These are phyloP conservation scores for Circinella minor DNA, from an alignment of 371 early-diverging fungal genomes.

Conservation along the genomic window DNA sequence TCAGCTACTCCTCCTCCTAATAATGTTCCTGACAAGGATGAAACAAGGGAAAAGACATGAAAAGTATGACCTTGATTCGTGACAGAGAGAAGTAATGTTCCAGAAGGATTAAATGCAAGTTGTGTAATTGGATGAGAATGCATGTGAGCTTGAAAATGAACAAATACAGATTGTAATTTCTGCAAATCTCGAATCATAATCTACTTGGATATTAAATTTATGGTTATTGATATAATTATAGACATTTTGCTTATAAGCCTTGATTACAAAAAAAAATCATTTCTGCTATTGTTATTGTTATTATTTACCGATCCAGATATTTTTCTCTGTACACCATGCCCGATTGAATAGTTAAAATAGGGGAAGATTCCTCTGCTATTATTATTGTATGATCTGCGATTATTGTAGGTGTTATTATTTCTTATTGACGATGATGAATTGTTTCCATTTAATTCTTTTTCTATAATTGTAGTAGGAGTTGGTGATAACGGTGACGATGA, in stretches of 20 bases:
- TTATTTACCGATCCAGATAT: no score
- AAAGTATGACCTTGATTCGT: constrained; percentile 78
- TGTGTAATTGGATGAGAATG: constrained; percentile 63
- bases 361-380: no score
- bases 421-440: background rate
- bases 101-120: constrained; percentile 66
- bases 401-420: no score
- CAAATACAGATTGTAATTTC: constrained; percentile 49
- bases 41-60: constrained; percentile 62
- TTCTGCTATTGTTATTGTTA: no score
- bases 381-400: no score
- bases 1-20: background rate
- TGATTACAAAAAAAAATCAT: no score
- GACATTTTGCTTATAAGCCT: no score
- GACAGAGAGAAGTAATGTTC: constrained; percentile 72
- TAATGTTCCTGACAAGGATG: background rate
- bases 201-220: constrained; percentile 22
- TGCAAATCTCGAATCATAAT: constrained; percentile 57
- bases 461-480: background rate
- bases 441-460: background rate
- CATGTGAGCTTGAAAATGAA: constrained; percentile 75
- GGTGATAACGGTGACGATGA: background rate
- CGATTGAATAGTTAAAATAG: no score
- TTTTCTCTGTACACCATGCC: no score
- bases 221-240: no score